Conservation (phyloP, 805 yeast genomes). For the Jamesozyma rosinii region DNA sequence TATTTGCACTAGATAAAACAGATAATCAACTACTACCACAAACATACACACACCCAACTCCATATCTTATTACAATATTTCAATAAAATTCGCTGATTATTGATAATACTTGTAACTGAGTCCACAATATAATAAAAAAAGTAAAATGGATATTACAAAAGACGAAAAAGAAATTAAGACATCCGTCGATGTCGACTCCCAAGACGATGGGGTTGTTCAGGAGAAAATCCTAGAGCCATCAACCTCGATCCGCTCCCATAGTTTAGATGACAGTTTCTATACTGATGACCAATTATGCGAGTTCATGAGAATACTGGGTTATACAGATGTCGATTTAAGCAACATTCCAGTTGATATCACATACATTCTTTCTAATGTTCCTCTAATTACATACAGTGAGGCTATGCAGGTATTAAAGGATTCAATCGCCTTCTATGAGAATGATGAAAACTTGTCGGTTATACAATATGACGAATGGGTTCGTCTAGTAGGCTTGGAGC, state of each 20-base stretch:
- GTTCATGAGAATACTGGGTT: not conserved
- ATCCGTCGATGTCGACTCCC: not conserved
- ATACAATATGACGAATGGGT: constrained; percentile 32
- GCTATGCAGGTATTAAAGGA: constrained; percentile 34
- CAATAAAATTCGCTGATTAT: not conserved
- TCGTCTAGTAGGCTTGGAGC: constrained; percentile 19
- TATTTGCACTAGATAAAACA: not conserved
- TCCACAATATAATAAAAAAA: too few species aligned
- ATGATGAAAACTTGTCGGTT: constrained; percentile 41
- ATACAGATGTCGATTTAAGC: not conserved
- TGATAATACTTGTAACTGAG: too few species aligned
- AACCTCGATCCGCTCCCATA: not conserved
- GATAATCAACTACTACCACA: not conserved
- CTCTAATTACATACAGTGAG: constrained; percentile 30
- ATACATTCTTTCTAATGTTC: constrained; percentile 37
- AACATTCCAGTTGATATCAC: not conserved
- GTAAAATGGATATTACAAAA: not conserved
- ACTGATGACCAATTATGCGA: not conserved
- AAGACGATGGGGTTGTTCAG: not conserved
- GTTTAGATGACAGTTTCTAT: not conserved
- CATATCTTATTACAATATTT: not conserved
- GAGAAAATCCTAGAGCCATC: not conserved
- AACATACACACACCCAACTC: not conserved
- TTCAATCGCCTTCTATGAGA: constrained; percentile 35
- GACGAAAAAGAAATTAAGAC: not conserved